Evolutionary conservation across 257 asterid genomes (phyloP).

Genomic region (Solanum sejunctum): DNA sequence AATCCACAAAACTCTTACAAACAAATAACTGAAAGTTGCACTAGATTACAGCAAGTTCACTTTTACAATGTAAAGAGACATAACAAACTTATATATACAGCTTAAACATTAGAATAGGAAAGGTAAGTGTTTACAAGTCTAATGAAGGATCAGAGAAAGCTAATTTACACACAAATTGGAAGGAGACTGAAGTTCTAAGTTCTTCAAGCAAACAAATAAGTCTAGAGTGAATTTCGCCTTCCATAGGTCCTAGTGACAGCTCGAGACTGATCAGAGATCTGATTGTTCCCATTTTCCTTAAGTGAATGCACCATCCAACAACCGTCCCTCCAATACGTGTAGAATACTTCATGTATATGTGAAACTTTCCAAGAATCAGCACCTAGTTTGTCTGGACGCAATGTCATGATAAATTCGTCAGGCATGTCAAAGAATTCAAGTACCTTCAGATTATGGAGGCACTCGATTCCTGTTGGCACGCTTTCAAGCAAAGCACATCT

Average conservation of each 20-base stretch:
- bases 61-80: background rate
- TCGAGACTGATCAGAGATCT: background rate
- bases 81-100: background rate
- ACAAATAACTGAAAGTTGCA: background rate
- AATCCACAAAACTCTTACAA: background rate
- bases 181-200: background rate
- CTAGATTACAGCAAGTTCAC: background rate
- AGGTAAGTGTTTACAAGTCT: background rate
- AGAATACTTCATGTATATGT: background rate
- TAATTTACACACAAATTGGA: background rate
- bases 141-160: background rate
- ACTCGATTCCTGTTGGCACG: slow-evolving; percentile 9
- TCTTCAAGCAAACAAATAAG: background rate
- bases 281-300: background rate
- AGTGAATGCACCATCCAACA: background rate
- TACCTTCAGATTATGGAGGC: background rate
- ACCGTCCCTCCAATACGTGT: background rate
- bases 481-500: slow-evolving; percentile 1
- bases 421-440: slow-evolving; percentile 10
- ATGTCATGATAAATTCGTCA: background rate
- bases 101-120: background rate
- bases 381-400: background rate
- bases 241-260: background rate
- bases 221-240: background rate
- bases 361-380: background rate